A percentile compares a stretch with the other conserved stretches of the same genome.
Conservation (phyloP, 129 eudicot genomes). For the Apium graveolens region DNA sequence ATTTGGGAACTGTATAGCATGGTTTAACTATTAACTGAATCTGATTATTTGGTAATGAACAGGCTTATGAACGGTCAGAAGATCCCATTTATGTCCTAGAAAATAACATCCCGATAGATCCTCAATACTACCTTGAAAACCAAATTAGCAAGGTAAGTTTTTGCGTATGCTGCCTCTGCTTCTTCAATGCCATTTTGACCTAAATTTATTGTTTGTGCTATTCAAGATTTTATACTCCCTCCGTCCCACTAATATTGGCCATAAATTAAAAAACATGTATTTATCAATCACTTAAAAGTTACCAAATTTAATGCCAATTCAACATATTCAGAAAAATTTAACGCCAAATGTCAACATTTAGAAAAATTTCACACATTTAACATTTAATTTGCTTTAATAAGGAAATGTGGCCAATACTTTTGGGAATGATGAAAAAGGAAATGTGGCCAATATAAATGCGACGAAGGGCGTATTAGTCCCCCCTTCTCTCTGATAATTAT, state of each 20-base stretch:
- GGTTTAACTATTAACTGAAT: conserved; percentile 10
- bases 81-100: conserved; percentile 94
- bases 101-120: conserved; percentile 92
- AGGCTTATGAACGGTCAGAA: conserved; percentile 96
- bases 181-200: not conserved
- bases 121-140: conserved; percentile 90
- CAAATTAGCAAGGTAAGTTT: conserved; percentile 81
- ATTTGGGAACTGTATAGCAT: conserved; percentile 4
- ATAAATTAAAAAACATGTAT: too few species aligned
- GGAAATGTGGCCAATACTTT: too few species aligned
- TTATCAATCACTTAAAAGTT: too few species aligned
- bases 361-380: too few species aligned
- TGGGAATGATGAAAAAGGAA: too few species aligned
- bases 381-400: too few species aligned
- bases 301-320: too few species aligned
- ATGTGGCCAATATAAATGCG: too few species aligned
- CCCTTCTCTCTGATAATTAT: not conserved
- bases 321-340: too few species aligned
- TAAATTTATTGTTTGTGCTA: not conserved
- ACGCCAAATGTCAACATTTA: too few species aligned
- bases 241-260: too few species aligned
- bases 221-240: not conserved
- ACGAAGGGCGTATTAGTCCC: not conserved
- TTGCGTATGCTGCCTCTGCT: not conserved
- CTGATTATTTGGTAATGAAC: conserved; percentile 23